Conservation (phyloP, 768 basidiomycete genomes). For the Pleurotus cornucopiae region DNA sequence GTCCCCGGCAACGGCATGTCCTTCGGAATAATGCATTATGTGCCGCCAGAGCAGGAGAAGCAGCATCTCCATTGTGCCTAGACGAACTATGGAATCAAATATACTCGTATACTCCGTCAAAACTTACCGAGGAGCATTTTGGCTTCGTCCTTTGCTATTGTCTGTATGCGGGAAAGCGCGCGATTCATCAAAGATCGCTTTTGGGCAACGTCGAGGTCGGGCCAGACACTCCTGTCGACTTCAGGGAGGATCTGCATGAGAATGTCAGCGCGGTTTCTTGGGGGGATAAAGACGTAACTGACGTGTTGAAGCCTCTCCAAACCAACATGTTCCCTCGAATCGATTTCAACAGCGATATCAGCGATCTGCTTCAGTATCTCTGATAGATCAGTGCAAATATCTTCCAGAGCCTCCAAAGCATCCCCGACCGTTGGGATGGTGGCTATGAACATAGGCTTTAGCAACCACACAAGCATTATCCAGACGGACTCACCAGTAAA, state of each 20-base stretch:
- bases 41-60: constrained; percentile 82
- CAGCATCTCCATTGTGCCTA: constrained; percentile 74
- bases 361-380: constrained; percentile 61
- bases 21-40: constrained; percentile 57
- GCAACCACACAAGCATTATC: neutral
- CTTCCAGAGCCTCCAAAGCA: constrained; percentile 61
- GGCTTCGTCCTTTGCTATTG: constrained; percentile 37
- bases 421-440: constrained; percentile 77
- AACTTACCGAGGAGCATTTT: constrained; percentile 54
- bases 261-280: neutral
- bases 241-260: constrained; percentile 16
- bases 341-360: constrained; percentile 66
- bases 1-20: constrained; percentile 25
- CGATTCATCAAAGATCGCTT: constrained; percentile 63
- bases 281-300: constrained; percentile 11
- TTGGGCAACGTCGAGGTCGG: constrained; percentile 65
- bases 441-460: constrained; percentile 32
- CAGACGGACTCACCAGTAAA: constrained; percentile 46
- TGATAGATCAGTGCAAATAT: constrained; percentile 57
- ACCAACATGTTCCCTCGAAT: constrained; percentile 64
- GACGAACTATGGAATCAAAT: neutral
- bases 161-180: constrained; percentile 48
- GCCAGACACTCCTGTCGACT: constrained; percentile 55
- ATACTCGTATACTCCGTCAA: neutral
- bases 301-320: constrained; percentile 74